phyloP scores from a whole-genome alignment of 2,329 filamentous ascomycete species.

The Ophiostoma sp. region DNA sequence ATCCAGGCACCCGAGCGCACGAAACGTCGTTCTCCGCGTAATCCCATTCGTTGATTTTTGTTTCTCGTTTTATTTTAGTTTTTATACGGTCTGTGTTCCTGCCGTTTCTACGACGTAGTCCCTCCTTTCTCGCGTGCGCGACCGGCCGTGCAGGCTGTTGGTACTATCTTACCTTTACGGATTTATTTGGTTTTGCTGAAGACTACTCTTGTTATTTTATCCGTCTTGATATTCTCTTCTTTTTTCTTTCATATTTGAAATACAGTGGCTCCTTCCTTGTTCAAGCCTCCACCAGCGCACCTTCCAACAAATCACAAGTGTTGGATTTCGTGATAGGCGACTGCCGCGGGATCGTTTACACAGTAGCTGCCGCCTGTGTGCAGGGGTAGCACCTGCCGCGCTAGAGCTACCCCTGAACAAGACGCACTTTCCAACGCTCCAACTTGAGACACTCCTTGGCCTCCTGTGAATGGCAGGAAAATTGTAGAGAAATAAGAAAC shows the following conservation, averaged over 20 bases:
- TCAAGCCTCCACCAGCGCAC: neutral
- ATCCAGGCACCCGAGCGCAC: neutral
- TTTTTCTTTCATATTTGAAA: too few relatives aligned
- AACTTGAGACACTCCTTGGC: conserved; percentile 4
- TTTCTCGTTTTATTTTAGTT: neutral
- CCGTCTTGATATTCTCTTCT: neutral
- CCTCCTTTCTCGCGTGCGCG: neutral
- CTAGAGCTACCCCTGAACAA: conserved; percentile 6
- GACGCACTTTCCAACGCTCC: neutral
- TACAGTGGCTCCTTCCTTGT: neutral
- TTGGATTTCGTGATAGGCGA: neutral
- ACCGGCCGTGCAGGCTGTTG: neutral
- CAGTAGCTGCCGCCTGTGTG: neutral
- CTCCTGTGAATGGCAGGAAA: neutral
- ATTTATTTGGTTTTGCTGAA: neutral
- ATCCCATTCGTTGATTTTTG: neutral
- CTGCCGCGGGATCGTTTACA: conserved; percentile 1
- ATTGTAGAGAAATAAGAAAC: neutral
- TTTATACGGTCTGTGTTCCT: conserved; percentile 8
- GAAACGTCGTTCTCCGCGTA: neutral
- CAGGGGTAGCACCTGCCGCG: neutral
- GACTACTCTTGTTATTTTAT: neutral
- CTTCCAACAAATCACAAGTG: conserved; percentile 2
- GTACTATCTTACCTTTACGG: neutral
- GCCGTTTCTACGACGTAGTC: neutral